Conservation (phyloP, 495 filamentous ascomycete species). For the Daldinia vernicosa region DNA sequence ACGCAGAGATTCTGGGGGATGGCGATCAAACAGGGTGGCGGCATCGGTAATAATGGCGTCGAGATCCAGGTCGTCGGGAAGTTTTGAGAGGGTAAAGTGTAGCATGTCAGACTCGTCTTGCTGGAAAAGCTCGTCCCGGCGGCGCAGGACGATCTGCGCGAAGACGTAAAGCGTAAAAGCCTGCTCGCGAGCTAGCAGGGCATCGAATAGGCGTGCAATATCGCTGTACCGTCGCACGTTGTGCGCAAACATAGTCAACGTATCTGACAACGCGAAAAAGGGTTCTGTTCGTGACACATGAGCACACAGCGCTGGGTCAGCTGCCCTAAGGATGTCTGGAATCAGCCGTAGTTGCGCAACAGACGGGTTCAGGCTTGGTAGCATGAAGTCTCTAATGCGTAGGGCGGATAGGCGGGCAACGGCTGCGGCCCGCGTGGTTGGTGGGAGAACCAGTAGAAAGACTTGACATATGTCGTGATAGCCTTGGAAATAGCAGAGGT, state of each 20-base stretch:
- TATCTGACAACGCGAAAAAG: slow-evolving; percentile 91
- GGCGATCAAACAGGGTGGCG: slow-evolving; percentile 64
- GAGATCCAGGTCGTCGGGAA: slow-evolving; percentile 84
- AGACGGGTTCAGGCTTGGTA: slow-evolving; percentile 84
- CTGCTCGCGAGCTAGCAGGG: slow-evolving; percentile 83
- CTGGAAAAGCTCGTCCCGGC: slow-evolving; percentile 81
- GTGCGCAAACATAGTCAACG: slow-evolving; percentile 94
- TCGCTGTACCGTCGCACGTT: slow-evolving; percentile 89
- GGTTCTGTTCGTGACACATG: slow-evolving; percentile 83
- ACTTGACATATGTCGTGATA: slow-evolving; percentile 99
- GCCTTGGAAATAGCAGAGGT: slow-evolving; percentile 96
- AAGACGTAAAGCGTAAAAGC: slow-evolving; percentile 91
- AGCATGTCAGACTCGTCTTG: slow-evolving; percentile 96
- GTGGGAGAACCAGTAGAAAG: slow-evolving; percentile 80
- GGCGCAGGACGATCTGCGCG: slow-evolving; percentile 82
- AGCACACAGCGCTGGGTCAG: slow-evolving; percentile 70
- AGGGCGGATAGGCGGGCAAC: slow-evolving; percentile 84
- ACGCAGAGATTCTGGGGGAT: slow-evolving; percentile 78
- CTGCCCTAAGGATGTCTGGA: slow-evolving; percentile 76
- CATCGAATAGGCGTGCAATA: slow-evolving; percentile 89
- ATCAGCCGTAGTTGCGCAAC: slow-evolving; percentile 84
- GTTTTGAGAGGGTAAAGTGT: slow-evolving; percentile 84
- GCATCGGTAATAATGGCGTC: slow-evolving; percentile 77
- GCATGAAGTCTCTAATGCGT: slow-evolving; percentile 96
- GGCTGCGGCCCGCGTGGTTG: slow-evolving; percentile 58